Evolutionary conservation across 176 grass and related monocot species (phyloP).

Genomic region (Hyparrhenia diplandra): DNA sequence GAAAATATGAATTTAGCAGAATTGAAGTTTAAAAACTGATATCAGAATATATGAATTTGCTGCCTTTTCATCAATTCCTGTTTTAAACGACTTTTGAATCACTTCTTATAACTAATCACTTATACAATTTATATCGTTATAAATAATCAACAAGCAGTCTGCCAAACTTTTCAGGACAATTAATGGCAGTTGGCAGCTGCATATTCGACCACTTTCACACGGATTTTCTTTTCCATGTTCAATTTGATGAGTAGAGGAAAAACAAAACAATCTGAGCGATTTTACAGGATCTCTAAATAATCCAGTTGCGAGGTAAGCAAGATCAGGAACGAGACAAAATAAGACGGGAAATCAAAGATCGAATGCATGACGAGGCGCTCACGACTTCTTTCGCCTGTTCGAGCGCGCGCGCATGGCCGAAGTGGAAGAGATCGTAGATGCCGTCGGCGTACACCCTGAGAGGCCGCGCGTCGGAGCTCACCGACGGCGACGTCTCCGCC

Average conservation of each 20-base stretch:
- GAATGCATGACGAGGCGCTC: neutral
- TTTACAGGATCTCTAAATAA: neutral
- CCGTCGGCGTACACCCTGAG: slow-evolving; percentile 63
- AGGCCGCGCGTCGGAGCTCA: slow-evolving; percentile 36
- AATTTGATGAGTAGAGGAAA: neutral
- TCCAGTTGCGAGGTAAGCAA: neutral
- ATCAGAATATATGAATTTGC: neutral
- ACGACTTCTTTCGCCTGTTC: slow-evolving; percentile 80
- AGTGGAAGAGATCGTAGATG: slow-evolving; percentile 76
- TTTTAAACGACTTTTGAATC: neutral
- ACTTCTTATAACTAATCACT: neutral
- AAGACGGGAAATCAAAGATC: neutral
- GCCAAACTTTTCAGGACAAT: neutral
- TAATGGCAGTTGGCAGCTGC: neutral
- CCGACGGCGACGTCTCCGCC: neutral
- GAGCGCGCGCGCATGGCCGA: slow-evolving; percentile 66
- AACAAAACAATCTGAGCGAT: neutral
- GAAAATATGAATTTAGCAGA: neutral
- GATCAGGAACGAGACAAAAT: neutral
- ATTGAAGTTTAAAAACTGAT: neutral
- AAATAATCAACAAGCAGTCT: neutral
- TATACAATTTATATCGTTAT: neutral
- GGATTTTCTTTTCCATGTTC: neutral
- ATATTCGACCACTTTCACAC: neutral
- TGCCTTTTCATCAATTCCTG: neutral